A percentile compares a stretch with the other conserved stretches of the same genome.
Evolutionary conservation across 129 eudicot species (phyloP).

Genomic region (Flaveria trinervia): DNA sequence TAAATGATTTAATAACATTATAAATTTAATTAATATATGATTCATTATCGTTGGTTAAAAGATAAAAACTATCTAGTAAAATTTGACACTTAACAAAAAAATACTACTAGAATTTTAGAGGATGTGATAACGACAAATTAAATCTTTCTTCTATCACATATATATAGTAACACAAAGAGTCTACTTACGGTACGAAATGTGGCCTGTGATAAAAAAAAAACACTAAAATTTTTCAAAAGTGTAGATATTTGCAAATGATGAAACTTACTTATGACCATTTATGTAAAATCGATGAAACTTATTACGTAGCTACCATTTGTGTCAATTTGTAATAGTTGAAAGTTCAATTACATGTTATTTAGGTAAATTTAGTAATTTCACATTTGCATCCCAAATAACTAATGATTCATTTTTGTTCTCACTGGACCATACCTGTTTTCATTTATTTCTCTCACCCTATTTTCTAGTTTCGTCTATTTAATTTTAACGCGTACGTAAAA

Average conservation of each 20-base stretch:
- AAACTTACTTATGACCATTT: constrained; percentile 11
- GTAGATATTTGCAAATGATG: too few species aligned
- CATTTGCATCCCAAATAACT: constrained; percentile 15
- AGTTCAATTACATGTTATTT: constrained; percentile 3
- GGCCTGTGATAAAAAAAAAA: not conserved
- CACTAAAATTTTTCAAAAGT: too few species aligned
- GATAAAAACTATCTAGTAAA: too few species aligned
- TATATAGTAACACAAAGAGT: too few species aligned
- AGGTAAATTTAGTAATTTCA: constrained; percentile 1
- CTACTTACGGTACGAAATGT: too few species aligned
- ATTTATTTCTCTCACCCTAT: too few species aligned
- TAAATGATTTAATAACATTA: not conserved
- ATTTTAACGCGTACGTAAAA: not conserved
- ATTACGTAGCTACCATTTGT: constrained; percentile 8
- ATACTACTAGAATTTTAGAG: too few species aligned
- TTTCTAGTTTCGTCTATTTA: not conserved
- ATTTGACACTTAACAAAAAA: too few species aligned
- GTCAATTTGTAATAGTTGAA: constrained; percentile 10
- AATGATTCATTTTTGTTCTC: constrained; percentile 17
- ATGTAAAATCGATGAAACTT: constrained; percentile 9
- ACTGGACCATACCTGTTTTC: not conserved
- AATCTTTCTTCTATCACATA: too few species aligned
- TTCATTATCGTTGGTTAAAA: too few species aligned
- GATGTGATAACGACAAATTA: too few species aligned
- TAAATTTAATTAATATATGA: too few species aligned